phyloP scores from a whole-genome alignment of 2,329 filamentous ascomycete species.

The Cytospora paraplurivora region DNA sequence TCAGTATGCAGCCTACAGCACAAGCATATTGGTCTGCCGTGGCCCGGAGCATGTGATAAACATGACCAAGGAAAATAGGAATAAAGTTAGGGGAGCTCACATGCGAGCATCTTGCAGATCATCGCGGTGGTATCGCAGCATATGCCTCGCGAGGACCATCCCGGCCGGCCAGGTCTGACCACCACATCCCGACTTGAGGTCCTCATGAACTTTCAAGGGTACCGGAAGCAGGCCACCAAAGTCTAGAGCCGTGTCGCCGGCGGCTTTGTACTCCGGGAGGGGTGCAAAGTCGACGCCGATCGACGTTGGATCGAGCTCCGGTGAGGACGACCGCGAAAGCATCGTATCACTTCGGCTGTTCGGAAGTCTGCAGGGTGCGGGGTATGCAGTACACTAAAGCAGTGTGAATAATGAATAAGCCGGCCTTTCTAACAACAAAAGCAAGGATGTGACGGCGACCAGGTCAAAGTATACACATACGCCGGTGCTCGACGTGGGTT shows the following conservation, averaged over 20 bases:
- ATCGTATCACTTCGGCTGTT: neutral
- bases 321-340: conserved; percentile 16
- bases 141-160: conserved; percentile 82
- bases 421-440: neutral
- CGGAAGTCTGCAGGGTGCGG: too few species aligned
- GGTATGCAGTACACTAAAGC: neutral
- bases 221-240: conserved; percentile 75
- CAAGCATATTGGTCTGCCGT: conserved; percentile 6
- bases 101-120: conserved; percentile 68
- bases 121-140: conserved; percentile 73
- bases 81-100: conserved; percentile 53
- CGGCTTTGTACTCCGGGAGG: conserved; percentile 59
- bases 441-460: neutral
- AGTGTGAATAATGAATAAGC: neutral
- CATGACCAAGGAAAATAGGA: too few species aligned
- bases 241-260: conserved; percentile 54
- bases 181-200: conserved; percentile 84
- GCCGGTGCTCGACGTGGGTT: too few species aligned
- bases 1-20: neutral
- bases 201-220: conserved; percentile 78
- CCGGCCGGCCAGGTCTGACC: conserved; percentile 95
- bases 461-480: too few species aligned
- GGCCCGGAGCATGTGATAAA: neutral
- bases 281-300: conserved; percentile 60
- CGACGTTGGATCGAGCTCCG: conserved; percentile 50